Percentiles rank a stretch among this genome's conserved stretches.
phyloP scores from a whole-genome alignment of 345 rosid species.

The Brassica incana region DNA sequence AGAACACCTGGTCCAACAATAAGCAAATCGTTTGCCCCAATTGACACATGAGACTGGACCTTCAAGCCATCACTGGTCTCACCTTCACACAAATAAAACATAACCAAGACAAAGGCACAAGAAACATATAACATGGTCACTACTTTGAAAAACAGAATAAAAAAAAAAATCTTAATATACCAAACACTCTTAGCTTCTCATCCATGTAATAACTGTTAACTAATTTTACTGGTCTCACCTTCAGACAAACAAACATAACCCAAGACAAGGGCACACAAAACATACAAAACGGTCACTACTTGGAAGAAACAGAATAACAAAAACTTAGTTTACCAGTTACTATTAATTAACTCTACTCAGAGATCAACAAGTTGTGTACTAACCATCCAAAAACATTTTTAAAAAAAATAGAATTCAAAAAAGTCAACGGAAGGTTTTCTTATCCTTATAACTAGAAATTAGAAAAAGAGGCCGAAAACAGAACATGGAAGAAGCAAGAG shows the following conservation, averaged over 20 bases:
- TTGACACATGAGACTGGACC: conserved; percentile 46
- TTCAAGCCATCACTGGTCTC: conserved; percentile 49
- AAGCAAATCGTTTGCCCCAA: conserved; percentile 72
- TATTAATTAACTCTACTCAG: background rate
- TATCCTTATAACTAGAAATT: conserved; percentile 4
- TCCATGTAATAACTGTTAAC: no score
- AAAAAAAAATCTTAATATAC: background rate
- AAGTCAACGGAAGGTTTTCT: conserved; percentile 7
- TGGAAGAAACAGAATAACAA: conserved; percentile 5
- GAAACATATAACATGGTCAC: background rate
- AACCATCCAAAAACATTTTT: conserved; percentile 3
- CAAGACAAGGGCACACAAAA: background rate
- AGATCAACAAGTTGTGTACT: background rate
- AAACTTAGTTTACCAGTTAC: background rate
- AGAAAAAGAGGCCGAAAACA: background rate
- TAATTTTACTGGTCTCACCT: conserved; percentile 42
- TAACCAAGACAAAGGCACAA: background rate
- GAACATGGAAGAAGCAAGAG: conserved; percentile 4
- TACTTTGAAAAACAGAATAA: conserved; percentile 6
- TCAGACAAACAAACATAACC: conserved; percentile 11
- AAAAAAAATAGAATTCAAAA: conserved; percentile 4
- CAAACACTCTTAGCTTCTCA: no score
- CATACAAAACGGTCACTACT: background rate
- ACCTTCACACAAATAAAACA: conserved; percentile 39
- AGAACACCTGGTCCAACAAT: conserved; percentile 97